Conservation (phyloP, 1,284 basidiomycete genomes). For the Dichomitus squalens region DNA sequence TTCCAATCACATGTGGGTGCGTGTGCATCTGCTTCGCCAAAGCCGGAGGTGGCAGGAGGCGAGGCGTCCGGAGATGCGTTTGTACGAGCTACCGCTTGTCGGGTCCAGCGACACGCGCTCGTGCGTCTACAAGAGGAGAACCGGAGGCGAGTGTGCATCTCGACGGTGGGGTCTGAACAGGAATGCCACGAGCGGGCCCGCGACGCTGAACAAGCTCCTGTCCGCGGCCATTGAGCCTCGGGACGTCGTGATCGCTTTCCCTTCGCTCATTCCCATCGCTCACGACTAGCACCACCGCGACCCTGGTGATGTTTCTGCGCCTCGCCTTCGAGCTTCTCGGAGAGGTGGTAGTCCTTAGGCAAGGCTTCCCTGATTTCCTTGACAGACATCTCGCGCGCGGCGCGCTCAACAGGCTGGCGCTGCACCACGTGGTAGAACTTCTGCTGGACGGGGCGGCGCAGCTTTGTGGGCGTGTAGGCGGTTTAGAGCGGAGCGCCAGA, state of each 20-base stretch:
- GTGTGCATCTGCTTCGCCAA: conserved; percentile 55
- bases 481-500: too few relatives aligned
- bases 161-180: conserved; percentile 92
- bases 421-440: conserved; percentile 95
- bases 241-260: conserved; percentile 58
- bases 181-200: conserved; percentile 94
- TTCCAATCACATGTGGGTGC: conserved; percentile 69
- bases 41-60: conserved; percentile 22
- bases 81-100: conserved; percentile 76
- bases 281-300: neutral
- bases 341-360: conserved; percentile 78
- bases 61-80: conserved; percentile 39
- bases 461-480: too few relatives aligned
- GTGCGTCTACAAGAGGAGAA: conserved; percentile 88
- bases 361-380: conserved; percentile 94
- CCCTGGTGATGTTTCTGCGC: conserved; percentile 44
- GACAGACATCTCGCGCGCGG: conserved; percentile 92
- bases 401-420: conserved; percentile 83
- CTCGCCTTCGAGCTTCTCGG: conserved; percentile 41
- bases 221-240: conserved; percentile 86
- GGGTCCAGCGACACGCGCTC: conserved; percentile 92
- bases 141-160: conserved; percentile 78
- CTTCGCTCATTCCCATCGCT: neutral
- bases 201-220: conserved; percentile 83
- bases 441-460: conserved; percentile 95